Conservation (phyloP, 1,284 basidiomycete genomes). For the Pterulicium gracile region DNA sequence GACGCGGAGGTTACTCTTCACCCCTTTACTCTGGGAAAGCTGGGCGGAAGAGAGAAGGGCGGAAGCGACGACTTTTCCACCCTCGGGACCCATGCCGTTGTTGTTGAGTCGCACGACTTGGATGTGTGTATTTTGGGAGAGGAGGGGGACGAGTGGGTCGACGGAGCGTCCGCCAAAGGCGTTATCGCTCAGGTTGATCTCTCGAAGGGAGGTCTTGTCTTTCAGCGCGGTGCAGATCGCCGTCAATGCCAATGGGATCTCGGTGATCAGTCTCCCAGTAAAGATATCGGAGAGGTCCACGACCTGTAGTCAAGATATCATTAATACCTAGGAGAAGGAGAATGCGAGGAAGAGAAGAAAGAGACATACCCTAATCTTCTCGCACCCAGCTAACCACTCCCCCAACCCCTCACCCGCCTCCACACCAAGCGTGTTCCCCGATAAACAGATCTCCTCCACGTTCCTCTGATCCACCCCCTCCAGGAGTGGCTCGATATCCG, state of each 20-base stretch:
- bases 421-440: constrained; percentile 94
- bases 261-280: constrained; percentile 90
- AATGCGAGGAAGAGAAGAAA: constrained; percentile 5
- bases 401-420: constrained; percentile 85
- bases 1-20: constrained; percentile 62
- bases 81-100: constrained; percentile 93
- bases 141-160: constrained; percentile 88
- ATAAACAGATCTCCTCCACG: constrained; percentile 86
- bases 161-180: constrained; percentile 95
- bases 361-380: constrained; percentile 55
- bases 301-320: constrained; percentile 42
- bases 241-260: constrained; percentile 86
- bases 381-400: constrained; percentile 66
- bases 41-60: constrained; percentile 77
- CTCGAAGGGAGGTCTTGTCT: constrained; percentile 70
- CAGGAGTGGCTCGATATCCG: constrained; percentile 75
- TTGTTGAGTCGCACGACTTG: constrained; percentile 89
- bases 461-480: constrained; percentile 52
- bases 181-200: constrained; percentile 92
- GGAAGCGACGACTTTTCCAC: constrained; percentile 78
- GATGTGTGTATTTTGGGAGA: constrained; percentile 71
- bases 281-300: constrained; percentile 98
- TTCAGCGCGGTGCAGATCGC: constrained; percentile 85
- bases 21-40: constrained; percentile 55
- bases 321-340: constrained; percentile 8